Evolutionary conservation across 2,329 filamentous ascomycete genomes (phyloP), one percentile per base, ranked within the genome.

Genomic region (Amylocarpus encephaloides): DNA sequence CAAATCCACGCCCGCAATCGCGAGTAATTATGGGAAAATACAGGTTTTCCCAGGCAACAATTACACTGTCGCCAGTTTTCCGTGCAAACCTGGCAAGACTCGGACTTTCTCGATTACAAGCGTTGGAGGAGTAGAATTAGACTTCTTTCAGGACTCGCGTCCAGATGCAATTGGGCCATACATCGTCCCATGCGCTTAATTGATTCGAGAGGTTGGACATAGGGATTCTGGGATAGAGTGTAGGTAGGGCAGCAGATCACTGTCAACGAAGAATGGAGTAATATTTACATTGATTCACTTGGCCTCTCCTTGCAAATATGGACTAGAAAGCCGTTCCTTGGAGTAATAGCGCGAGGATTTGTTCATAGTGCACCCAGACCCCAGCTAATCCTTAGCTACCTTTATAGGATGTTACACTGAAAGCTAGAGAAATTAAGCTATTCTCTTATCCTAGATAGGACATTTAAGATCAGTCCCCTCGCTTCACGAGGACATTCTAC

Each of bases 31-130:
- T 44, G 64, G 64, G 16, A 62, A 56, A 49, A 57, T 50, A 12
- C 35, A 59, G 46, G 59, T 66, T n/a, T 42, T 62, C 6, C 64
- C 64, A 2, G 64, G 64, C 0, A 60, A 60, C 40, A 58, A 51
- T 34, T 65, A 65, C 43, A 63, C 60, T 5, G 53, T 66, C 46
- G 53, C 53, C 1, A 59, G 49, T 1, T 64, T 63, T 42, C 48
- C 50, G 2, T 66, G 64, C 50, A 46, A 36, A 11, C 42, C 36
- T 26, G 58, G 57, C n/a, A 41, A 53, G 42, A 51, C 49, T 3
- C 44, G 58, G 30, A 55, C 49, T 11, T 55, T 53, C 48, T 38
- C 46, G 2, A 57, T 52, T 2, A 54, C 51, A 13, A 62, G 59
- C 32, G 57, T 53, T 6, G 55, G 56, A 3, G 54, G 54, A 16